Conservation (phyloP, 169 alveolate species). For the Eimeria tenella region DNA sequence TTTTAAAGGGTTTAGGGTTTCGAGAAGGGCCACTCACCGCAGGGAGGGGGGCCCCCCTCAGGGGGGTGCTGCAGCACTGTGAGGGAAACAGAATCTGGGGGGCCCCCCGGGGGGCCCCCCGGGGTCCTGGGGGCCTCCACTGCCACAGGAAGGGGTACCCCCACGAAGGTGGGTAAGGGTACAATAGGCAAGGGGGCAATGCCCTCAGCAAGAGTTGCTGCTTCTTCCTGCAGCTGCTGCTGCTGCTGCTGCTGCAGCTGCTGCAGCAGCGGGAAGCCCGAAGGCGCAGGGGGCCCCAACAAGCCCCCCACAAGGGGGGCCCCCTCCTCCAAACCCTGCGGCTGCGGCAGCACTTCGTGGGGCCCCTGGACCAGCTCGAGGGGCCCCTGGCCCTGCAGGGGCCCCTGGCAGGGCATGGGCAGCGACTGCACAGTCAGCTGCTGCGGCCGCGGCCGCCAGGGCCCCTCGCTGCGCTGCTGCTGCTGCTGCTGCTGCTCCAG, state of each 20-base stretch:
- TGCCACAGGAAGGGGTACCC: slow-evolving; percentile 17
- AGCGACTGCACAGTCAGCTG: not conserved
- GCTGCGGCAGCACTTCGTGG: slow-evolving; percentile 21
- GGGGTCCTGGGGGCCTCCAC: not conserved
- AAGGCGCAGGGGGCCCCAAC: slow-evolving; percentile 10
- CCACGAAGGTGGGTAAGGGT: slow-evolving; percentile 11
- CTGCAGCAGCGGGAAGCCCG: slow-evolving; percentile 12
- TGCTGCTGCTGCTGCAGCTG: too few relatives aligned
- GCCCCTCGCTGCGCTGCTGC: not conserved
- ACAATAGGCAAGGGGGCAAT: not conserved
- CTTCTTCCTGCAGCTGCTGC: slow-evolving; percentile 35
- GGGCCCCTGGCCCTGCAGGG: not conserved
- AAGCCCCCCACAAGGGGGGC: not conserved
- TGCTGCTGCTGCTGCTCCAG: not conserved
- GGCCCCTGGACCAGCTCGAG: not conserved
- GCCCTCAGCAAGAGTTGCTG: not conserved
- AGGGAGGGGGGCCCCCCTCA: too few relatives aligned
- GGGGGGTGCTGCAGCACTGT: slow-evolving; percentile 8
- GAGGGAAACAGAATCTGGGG: not conserved
- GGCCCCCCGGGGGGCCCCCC: not conserved
- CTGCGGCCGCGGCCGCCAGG: not conserved
- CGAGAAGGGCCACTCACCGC: too few relatives aligned
- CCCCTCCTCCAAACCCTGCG: not conserved
- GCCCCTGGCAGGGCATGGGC: not conserved
- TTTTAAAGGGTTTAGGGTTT: too few relatives aligned